A percentile compares a stretch with the other conserved stretches of the same genome.
Evolutionary conservation across 2,329 filamentous ascomycete species (phyloP).

Genomic region (Scedosporium boydii): DNA sequence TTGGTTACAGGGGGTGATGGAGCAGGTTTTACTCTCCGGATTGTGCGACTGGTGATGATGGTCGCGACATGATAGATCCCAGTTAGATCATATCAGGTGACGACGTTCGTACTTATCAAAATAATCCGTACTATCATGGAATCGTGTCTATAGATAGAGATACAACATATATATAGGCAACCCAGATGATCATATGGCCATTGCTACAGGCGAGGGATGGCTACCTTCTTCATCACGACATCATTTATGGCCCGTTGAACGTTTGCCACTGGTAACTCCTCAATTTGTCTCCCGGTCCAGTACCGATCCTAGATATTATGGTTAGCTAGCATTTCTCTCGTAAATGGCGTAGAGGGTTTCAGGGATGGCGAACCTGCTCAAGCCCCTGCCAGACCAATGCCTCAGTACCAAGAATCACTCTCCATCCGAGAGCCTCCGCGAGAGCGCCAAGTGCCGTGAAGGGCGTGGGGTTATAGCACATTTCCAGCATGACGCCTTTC

Average conservation of each 20-base stretch:
- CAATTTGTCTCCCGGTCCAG: slow-evolving; percentile 55
- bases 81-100: no score
- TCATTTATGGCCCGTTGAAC: slow-evolving; percentile 38
- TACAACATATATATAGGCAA: no score
- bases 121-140: no score
- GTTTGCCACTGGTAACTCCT: slow-evolving; percentile 48
- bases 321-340: slow-evolving; percentile 7
- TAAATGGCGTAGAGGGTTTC: not conserved
- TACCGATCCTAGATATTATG: slow-evolving; percentile 25
- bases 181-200: no score
- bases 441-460: slow-evolving; percentile 58
- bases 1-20: no score
- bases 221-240: slow-evolving; percentile 2
- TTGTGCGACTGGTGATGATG: no score
- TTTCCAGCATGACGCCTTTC: slow-evolving; percentile 65
- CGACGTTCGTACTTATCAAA: no score
- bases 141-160: no score
- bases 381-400: slow-evolving; percentile 70
- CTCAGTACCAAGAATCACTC: slow-evolving; percentile 67
- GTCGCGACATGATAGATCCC: no score
- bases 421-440: slow-evolving; percentile 55
- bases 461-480: slow-evolving; percentile 72
- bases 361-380: slow-evolving; percentile 38
- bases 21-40: no score
- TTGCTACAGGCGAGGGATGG: no score